phyloP scores from a whole-genome alignment of 805 yeast genomes.

The Metschnikowia continentalis region DNA sequence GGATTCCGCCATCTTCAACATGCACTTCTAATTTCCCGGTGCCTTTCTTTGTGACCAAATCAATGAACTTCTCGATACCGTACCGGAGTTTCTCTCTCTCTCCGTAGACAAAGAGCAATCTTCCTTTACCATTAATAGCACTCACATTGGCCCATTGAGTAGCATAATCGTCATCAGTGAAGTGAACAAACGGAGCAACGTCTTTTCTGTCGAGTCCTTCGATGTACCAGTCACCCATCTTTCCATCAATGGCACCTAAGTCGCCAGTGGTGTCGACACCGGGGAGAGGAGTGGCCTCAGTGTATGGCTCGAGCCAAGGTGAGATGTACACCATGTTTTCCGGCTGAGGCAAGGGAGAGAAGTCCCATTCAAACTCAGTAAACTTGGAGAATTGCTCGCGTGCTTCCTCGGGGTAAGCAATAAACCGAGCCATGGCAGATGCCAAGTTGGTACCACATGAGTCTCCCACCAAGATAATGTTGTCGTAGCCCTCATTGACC shows the following conservation, averaged over 20 bases:
- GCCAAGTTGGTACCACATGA: constrained; percentile 15
- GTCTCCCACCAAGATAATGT: constrained; percentile 15
- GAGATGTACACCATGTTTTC: constrained; percentile 24
- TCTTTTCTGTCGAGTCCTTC: constrained; percentile 19
- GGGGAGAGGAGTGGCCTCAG: constrained; percentile 21
- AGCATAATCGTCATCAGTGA: constrained; percentile 21
- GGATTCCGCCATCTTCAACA: constrained; percentile 33
- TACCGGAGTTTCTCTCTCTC: constrained; percentile 32
- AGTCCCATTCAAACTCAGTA: constrained; percentile 19
- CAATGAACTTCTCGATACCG: constrained; percentile 25
- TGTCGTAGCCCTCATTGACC: constrained; percentile 10
- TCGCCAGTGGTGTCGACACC: constrained; percentile 28
- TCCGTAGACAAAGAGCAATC: constrained; percentile 26
- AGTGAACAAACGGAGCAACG: constrained; percentile 20
- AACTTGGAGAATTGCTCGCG: constrained; percentile 20
- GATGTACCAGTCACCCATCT: constrained; percentile 31
- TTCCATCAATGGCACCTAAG: constrained; percentile 26
- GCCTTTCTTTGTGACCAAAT: constrained; percentile 17
- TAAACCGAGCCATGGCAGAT: constrained; percentile 14
- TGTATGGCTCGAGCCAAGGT: constrained; percentile 36
- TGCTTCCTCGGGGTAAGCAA: constrained; percentile 32
- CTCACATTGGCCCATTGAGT: constrained; percentile 26
- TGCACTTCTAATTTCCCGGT: constrained; percentile 17
- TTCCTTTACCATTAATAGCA: constrained; percentile 19
- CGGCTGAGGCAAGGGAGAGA: constrained; percentile 25